These are phyloP conservation scores for Scedosporium boydii DNA, from an alignment of 2,329 filamentous ascomycete species.

Conservation along the genomic window DNA sequence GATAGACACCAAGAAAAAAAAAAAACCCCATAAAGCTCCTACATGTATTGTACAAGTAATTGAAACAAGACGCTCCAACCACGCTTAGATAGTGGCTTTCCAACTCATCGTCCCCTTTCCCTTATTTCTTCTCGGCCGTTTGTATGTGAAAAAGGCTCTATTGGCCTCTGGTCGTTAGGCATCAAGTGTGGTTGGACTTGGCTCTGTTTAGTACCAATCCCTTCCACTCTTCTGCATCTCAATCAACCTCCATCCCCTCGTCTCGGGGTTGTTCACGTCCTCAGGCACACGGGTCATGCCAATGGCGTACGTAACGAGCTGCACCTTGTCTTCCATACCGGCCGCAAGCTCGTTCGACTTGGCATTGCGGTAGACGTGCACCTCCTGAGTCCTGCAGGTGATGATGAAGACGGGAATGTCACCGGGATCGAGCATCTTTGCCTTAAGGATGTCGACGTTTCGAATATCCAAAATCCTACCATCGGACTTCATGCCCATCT, in stretches of 20 bases:
- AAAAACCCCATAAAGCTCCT: not conserved
- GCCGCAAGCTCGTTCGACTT: slow-evolving; percentile 86
- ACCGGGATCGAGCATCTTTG: slow-evolving; percentile 72
- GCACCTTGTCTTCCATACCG: slow-evolving; percentile 97
- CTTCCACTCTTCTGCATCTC: slow-evolving; percentile 97
- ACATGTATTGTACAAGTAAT: not conserved
- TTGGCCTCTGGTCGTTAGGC: not conserved
- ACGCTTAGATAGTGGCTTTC: not conserved
- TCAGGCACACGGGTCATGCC: slow-evolving; percentile 89
- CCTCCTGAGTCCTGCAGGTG: slow-evolving; percentile 92
- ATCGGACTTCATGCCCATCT: slow-evolving; percentile 86
- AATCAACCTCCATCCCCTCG: slow-evolving; percentile 91
- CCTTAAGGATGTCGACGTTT: slow-evolving; percentile 78
- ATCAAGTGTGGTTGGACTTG: not conserved
- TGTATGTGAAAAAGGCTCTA: not conserved
- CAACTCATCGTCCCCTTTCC: not conserved
- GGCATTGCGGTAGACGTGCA: slow-evolving; percentile 89
- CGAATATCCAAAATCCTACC: slow-evolving; percentile 92
- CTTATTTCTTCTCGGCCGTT: not conserved
- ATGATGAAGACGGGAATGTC: slow-evolving; percentile 95
- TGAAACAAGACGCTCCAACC: not conserved
- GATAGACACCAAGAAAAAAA: not conserved
- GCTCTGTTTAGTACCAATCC: slow-evolving; percentile 55
- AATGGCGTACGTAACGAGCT: slow-evolving; percentile 96
- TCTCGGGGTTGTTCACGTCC: slow-evolving; percentile 95